Conservation (phyloP, 345 rosid genomes). For the Brassica rapa region DNA sequence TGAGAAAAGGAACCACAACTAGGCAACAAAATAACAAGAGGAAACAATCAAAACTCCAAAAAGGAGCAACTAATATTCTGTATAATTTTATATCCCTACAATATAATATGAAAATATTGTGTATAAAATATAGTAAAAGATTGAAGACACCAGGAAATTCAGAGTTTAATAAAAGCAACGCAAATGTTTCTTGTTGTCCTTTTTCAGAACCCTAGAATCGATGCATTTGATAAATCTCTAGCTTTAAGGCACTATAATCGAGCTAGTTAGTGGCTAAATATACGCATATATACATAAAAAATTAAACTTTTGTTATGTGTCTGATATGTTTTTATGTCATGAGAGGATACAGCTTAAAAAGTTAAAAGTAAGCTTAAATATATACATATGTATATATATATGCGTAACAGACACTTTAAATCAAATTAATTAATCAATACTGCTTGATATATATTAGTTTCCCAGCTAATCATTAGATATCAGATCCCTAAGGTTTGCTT, state of each 20-base stretch:
- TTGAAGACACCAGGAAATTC: constrained; percentile 42
- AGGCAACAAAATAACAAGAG: constrained; percentile 68
- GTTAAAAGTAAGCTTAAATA: not conserved
- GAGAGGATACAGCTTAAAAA: constrained; percentile 49
- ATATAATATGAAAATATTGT: constrained; percentile 19
- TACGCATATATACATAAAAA: constrained; percentile 14
- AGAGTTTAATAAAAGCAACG: constrained; percentile 43
- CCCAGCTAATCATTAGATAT: constrained; percentile 12
- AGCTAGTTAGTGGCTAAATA: constrained; percentile 35
- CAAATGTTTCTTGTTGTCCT: constrained; percentile 75
- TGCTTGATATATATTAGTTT: constrained; percentile 5
- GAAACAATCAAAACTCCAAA: constrained; percentile 68
- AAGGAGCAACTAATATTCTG: constrained; percentile 41
- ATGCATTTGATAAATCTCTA: constrained; percentile 51
- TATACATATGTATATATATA: not conserved
- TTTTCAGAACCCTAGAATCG: constrained; percentile 66
- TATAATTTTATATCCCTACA: constrained; percentile 29
- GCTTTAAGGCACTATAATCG: constrained; percentile 45
- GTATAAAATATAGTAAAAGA: constrained; percentile 35
- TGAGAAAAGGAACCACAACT: constrained; percentile 56
- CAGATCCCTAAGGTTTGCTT: not conserved
- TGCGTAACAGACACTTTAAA: constrained; percentile 14
- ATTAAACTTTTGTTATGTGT: constrained; percentile 10
- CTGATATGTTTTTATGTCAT: constrained; percentile 41
- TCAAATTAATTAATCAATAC: not conserved